Evolutionary conservation across 495 filamentous ascomycete species (phyloP).

Genomic region (Annulohypoxylon bovei): DNA sequence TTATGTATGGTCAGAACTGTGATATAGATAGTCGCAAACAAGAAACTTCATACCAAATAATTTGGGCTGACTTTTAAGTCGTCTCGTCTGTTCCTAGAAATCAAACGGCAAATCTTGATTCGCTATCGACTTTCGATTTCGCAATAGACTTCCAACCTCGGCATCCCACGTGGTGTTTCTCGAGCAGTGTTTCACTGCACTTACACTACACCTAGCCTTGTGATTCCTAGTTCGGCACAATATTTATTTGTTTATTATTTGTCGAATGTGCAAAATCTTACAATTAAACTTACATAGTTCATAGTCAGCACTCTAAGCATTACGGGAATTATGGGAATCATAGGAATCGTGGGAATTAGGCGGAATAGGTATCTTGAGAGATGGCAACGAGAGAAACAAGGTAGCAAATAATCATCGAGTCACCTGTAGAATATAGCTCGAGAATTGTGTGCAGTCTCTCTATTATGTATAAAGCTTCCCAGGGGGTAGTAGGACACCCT

Average conservation of each 20-base stretch:
- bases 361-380: neutral
- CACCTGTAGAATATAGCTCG: neutral
- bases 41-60: neutral
- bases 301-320: neutral
- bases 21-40: neutral
- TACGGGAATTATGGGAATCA: too few relatives aligned
- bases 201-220: neutral
- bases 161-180: conserved; percentile 27
- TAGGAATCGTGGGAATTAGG: neutral
- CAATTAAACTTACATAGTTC: neutral
- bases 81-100: neutral
- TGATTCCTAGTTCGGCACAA: conserved; percentile 2
- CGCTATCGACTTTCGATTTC: neutral
- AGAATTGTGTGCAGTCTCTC: conserved; percentile 22
- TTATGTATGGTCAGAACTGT: neutral
- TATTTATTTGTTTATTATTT: neutral
- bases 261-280: neutral
- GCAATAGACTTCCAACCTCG: conserved; percentile 17
- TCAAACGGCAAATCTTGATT: neutral
- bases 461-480: conserved; percentile 34
- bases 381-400: neutral
- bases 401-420: neutral
- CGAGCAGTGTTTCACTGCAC: conserved; percentile 12
- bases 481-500: conserved; percentile 9
- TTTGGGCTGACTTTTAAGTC: too few relatives aligned